phyloP scores from a whole-genome alignment of 805 yeast species.

The Torulaspora maleeae region DNA sequence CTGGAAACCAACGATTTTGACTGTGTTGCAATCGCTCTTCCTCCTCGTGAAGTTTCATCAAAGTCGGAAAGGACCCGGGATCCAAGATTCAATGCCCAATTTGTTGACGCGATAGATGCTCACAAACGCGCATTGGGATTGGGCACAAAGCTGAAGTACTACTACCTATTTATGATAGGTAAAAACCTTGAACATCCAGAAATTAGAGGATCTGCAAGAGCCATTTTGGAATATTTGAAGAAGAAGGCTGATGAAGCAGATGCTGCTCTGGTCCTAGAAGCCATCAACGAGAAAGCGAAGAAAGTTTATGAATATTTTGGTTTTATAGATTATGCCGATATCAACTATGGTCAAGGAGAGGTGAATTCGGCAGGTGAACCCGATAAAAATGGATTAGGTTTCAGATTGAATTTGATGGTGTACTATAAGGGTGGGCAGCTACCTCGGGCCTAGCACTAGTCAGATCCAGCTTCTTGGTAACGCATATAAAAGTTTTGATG shows the following conservation, averaged over 20 bases:
- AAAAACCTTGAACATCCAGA: slow-evolving; percentile 29
- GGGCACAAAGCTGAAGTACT: slow-evolving; percentile 29
- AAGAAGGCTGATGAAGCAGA: slow-evolving; percentile 30
- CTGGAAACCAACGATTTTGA: slow-evolving; percentile 33
- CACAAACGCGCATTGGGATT: slow-evolving; percentile 23
- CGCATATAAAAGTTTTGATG: background rate
- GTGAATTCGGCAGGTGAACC: slow-evolving; percentile 28
- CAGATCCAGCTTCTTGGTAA: no score
- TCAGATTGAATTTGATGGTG: slow-evolving; percentile 32
- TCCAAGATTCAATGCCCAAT: slow-evolving; percentile 28
- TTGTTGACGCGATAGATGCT: slow-evolving; percentile 23
- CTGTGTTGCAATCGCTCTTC: slow-evolving; percentile 33
- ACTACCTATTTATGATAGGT: slow-evolving; percentile 34
- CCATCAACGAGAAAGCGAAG: slow-evolving; percentile 33
- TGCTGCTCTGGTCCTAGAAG: slow-evolving; percentile 35
- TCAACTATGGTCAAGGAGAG: slow-evolving; percentile 33
- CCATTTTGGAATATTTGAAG: slow-evolving; percentile 30
- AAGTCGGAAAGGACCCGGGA: slow-evolving; percentile 29
- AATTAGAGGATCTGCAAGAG: slow-evolving; percentile 33
- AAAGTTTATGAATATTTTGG: slow-evolving; percentile 36
- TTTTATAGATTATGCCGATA: slow-evolving; percentile 27
- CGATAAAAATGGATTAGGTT: slow-evolving; percentile 33
- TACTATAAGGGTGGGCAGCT: slow-evolving; percentile 28
- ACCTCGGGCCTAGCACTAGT: background rate
- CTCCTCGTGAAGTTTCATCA: slow-evolving; percentile 24